Evolutionary conservation across 2,329 filamentous ascomycete genomes (phyloP), one percentile per base, ranked within the genome.

Genomic region (Phyllosticta ampelicida): DNA sequence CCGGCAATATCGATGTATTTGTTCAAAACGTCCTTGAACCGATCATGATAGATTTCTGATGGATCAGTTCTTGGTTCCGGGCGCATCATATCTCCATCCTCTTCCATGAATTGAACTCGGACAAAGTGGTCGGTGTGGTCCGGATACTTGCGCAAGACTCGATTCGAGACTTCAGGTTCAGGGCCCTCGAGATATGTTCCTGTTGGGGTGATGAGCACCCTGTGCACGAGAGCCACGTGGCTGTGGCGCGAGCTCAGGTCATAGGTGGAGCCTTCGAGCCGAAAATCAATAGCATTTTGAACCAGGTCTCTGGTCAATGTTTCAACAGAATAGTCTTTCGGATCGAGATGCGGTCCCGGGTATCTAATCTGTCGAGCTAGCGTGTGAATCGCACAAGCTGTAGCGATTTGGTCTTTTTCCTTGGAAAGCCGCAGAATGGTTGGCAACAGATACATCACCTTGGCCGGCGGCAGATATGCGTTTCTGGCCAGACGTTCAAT

Each of bases 101-200:
- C 89, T 52, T 94, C 89, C 28, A 78, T 78, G 64, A 94, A 90
- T 6, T 83, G 79, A 0, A 91, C 86, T 0, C 89, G 80, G 0
- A 89, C 66, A 63, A 90, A 90, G 63, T 79, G 77, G 51, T 87
- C 81, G 1, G 78, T 78, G 58, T 84, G 75, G 0, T 78, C 65
- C 0, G 77, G 69, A 62, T 84, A 89, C 62, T 82, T 81, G n/a
- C 87, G 80, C 16, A 91, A 73, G 2, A 91, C 81, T 4, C 86
- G 77, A 65, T 90, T 90, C 60, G 82, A 85, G 6, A 80, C 80
- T 66, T 89, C 87, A 0, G 80, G 73, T 19, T 74, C 73, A 3
- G 78, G 77, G 0, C 78, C 78, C 58, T 73, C 70, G 4, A 80
- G 67, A 61, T 74, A 67, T 48, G 64, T 59, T 6, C 71, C 71